These are phyloP conservation scores for Cytospora leucostoma DNA, from an alignment of 2,329 filamentous ascomycete species.

Conservation along the genomic window DNA sequence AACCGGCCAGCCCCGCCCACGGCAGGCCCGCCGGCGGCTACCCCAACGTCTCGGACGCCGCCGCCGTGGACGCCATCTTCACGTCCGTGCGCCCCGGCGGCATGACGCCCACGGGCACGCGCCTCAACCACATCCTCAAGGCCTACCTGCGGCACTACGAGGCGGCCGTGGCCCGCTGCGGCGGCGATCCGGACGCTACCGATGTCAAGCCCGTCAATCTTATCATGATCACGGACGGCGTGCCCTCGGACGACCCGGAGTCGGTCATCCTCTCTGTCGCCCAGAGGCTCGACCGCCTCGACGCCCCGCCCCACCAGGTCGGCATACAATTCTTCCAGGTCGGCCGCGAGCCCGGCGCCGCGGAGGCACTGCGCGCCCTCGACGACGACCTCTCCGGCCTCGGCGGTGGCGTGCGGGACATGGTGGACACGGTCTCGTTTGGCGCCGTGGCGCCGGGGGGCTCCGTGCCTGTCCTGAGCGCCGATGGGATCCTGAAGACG, in stretches of 20 bases:
- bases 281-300: constrained; percentile 66
- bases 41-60: constrained; percentile 60
- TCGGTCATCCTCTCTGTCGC: constrained; percentile 67
- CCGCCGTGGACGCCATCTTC: constrained; percentile 70
- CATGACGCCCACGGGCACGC: constrained; percentile 72
- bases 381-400: constrained; percentile 69
- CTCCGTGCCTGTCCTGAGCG: constrained; percentile 52
- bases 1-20: constrained; percentile 36
- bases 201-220: constrained; percentile 79
- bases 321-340: constrained; percentile 97
- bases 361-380: constrained; percentile 65
- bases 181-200: constrained; percentile 42
- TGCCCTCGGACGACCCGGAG: constrained; percentile 77
- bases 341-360: constrained; percentile 69
- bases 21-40: constrained; percentile 56
- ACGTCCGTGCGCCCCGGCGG: constrained; percentile 62
- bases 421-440: constrained; percentile 88
- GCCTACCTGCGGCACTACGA: constrained; percentile 67
- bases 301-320: constrained; percentile 77
- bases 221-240: constrained; percentile 91
- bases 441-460: constrained; percentile 45
- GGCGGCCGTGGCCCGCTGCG: constrained; percentile 36
- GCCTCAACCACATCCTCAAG: constrained; percentile 70
- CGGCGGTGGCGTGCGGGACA: constrained; percentile 69
- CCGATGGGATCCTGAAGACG: constrained; percentile 75